Evolutionary conservation across 768 basidiomycete genomes (phyloP).

Genomic region (Pilatotrama ljubarskyi): DNA sequence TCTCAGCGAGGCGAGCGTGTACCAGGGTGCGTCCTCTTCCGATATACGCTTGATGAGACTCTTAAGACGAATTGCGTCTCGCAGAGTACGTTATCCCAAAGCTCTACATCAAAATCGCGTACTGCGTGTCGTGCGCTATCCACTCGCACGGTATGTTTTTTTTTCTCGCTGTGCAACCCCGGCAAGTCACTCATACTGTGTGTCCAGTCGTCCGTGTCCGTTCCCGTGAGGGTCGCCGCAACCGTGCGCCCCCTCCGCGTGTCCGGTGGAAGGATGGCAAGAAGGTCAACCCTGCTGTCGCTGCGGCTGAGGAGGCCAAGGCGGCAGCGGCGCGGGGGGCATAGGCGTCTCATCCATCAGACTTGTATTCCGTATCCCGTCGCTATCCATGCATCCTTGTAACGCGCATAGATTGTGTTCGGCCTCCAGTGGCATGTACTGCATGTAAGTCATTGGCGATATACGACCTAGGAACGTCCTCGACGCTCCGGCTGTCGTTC

Average conservation of each 20-base stretch:
- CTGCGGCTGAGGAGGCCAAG: constrained; percentile 88
- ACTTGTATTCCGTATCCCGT: constrained; percentile 24
- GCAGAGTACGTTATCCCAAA: constrained; percentile 95
- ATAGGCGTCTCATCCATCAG: constrained; percentile 34
- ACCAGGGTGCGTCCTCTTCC: constrained; percentile 63
- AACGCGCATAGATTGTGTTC: constrained; percentile 3
- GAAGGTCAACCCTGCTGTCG: constrained; percentile 95
- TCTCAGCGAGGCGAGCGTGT: constrained; percentile 94
- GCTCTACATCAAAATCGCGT: constrained; percentile 96
- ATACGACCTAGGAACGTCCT: neutral
- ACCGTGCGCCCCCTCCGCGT: constrained; percentile 96
- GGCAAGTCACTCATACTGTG: neutral
- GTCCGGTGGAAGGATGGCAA: constrained; percentile 94
- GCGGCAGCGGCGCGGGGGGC: constrained; percentile 55
- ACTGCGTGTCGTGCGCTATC: constrained; percentile 99
- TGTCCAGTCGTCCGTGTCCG: constrained; percentile 92
- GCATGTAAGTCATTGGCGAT: constrained; percentile 1
- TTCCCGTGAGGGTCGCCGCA: constrained; percentile 91
- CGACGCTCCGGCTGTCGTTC: no score
- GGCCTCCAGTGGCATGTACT: constrained; percentile 1
- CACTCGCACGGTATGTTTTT: constrained; percentile 87
- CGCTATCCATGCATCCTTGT: constrained; percentile 22
- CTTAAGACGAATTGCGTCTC: neutral
- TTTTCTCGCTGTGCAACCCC: neutral
- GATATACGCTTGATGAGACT: no score